Percentiles rank a stretch among this genome's conserved stretches.
phyloP scores from a whole-genome alignment of 129 eudicot species.

The Flaveria ramosissima region DNA sequence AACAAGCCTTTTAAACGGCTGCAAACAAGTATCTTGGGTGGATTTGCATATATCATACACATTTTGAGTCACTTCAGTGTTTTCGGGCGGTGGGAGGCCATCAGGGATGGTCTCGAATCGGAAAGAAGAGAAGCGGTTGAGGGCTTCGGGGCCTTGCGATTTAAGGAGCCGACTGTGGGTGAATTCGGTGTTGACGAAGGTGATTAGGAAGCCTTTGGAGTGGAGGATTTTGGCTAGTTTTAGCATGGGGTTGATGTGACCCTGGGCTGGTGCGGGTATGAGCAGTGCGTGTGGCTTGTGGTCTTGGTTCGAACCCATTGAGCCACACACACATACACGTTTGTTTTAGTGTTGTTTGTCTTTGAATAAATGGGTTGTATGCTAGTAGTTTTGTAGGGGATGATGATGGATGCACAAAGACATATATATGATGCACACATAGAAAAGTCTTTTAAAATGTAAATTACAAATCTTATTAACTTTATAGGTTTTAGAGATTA shows the following conservation, averaged over 20 bases:
- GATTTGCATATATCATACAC: constrained; percentile 37
- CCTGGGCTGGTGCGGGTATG: constrained; percentile 56
- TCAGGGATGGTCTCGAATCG: constrained; percentile 51
- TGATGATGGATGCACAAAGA: not conserved
- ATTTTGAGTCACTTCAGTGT: constrained; percentile 44
- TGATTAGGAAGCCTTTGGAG: constrained; percentile 36
- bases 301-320: constrained; percentile 26
- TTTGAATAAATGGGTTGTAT: no score
- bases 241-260: constrained; percentile 40
- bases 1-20: constrained; percentile 35
- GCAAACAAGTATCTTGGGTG: constrained; percentile 25
- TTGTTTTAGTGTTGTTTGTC: not conserved
- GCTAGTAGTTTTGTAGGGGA: not conserved
- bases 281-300: constrained; percentile 42
- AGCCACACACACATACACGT: not conserved
- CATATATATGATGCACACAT: not conserved
- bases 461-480: no score
- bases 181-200: constrained; percentile 40
- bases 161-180: constrained; percentile 44
- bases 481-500: no score
- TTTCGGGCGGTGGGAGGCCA: constrained; percentile 42
- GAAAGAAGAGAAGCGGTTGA: constrained; percentile 37
- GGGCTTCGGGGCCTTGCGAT: constrained; percentile 37
- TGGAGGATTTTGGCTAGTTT: constrained; percentile 43
- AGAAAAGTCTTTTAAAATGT: no score